A percentile compares a stretch with the other conserved stretches of the same genome.
These are phyloP conservation scores for Hyaloscypha bicolor DNA, from an alignment of 495 filamentous ascomycete species.

Conservation along the genomic window DNA sequence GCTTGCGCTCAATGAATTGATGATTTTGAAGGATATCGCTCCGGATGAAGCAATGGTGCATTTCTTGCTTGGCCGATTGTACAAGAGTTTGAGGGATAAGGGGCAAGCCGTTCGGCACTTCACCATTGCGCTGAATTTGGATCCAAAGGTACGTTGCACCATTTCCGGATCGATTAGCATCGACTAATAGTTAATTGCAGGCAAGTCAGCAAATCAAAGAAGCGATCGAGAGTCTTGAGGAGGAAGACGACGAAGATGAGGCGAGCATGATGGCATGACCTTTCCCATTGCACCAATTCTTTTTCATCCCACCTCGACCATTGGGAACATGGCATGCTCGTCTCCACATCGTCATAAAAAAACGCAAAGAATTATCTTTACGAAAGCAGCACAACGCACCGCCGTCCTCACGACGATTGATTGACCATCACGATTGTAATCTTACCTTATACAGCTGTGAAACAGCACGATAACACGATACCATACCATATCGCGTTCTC, in stretches of 20 bases:
- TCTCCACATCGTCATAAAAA: not conserved
- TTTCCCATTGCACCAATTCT: not conserved
- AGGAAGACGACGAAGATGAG: constrained; percentile 2
- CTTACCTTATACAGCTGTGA: not conserved
- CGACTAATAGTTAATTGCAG: not conserved
- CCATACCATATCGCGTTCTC: not conserved
- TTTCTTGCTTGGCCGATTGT: constrained; percentile 85
- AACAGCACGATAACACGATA: constrained; percentile 5
- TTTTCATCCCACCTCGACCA: not conserved
- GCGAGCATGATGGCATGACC: constrained; percentile 3
- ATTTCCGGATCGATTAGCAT: not conserved
- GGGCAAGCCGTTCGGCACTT: constrained; percentile 84
- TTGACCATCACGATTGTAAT: not conserved
- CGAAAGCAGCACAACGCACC: not conserved
- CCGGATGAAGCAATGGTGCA: constrained; percentile 96
- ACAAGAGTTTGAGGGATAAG: constrained; percentile 80
- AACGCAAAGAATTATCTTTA: not conserved
- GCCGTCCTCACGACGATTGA: not conserved
- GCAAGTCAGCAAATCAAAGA: constrained; percentile 9
- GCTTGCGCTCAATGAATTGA: constrained; percentile 74
- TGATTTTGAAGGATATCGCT: constrained; percentile 82
- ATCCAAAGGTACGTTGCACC: constrained; percentile 81
- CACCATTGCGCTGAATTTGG: constrained; percentile 90
- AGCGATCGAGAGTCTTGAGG: constrained; percentile 5
- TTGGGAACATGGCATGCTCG: not conserved